These are phyloP conservation scores for Volvox africanus DNA, from an alignment of 139 green algal species.

Conservation along the genomic window DNA sequence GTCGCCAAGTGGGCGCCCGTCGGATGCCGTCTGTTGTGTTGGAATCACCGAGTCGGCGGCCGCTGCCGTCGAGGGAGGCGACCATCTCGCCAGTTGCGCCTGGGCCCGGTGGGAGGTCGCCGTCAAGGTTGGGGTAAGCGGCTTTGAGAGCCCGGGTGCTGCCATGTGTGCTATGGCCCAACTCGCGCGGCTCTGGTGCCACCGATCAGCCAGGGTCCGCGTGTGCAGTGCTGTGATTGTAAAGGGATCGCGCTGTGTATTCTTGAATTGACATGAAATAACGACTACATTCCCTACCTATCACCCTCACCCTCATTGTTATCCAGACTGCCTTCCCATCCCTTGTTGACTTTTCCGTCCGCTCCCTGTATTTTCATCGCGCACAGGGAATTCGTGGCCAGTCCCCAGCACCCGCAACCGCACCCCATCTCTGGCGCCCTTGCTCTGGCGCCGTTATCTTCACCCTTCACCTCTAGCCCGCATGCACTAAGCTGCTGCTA, in stretches of 20 bases:
- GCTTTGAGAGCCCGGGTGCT: neutral
- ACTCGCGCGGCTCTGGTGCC: neutral
- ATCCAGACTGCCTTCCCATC: too few species aligned
- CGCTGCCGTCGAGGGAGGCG: neutral
- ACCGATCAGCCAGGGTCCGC: too few species aligned
- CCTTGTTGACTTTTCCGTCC: too few species aligned
- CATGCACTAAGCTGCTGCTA: neutral
- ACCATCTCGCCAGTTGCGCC: neutral
- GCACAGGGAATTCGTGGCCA: neutral
- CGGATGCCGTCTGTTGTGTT: constrained; percentile 6
- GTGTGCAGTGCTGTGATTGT: too few species aligned
- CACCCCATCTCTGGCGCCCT: neutral
- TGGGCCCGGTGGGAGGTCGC: neutral
- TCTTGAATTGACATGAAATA: too few species aligned
- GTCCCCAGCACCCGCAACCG: neutral
- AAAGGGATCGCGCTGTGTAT: too few species aligned
- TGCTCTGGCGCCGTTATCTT: neutral
- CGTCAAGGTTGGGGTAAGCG: neutral
- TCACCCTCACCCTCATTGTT: too few species aligned
- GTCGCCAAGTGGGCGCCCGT: neutral
- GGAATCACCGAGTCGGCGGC: neutral
- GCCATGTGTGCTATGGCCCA: neutral
- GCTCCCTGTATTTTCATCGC: too few species aligned
- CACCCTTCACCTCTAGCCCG: neutral
- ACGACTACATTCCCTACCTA: too few species aligned